Evolutionary conservation across 179 eudicot genomes (phyloP).

Genomic region (Heliamphora pulchella): DNA sequence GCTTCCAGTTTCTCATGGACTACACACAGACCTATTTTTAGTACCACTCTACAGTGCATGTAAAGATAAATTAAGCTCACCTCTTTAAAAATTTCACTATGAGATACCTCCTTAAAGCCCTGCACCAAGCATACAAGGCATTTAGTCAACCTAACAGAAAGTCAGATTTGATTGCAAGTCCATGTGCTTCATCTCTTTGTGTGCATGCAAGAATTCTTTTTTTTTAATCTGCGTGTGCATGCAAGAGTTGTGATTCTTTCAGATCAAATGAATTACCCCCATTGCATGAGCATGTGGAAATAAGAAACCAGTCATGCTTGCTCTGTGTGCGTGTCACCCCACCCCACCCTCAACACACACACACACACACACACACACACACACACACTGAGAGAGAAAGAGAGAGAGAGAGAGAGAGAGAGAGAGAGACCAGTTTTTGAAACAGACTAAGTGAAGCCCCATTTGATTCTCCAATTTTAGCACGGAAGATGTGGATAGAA

Average conservation of each 20-base stretch:
- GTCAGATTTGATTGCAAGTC: neutral
- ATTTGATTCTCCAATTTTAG: conserved; percentile 80
- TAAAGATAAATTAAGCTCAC: conserved; percentile 25
- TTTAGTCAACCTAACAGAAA: neutral
- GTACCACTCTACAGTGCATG: neutral
- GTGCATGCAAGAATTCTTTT: neutral
- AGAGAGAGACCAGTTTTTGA: conserved; percentile 48
- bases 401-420: conserved; percentile 21
- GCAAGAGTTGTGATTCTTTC: neutral
- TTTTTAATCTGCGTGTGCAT: neutral
- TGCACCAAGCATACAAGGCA: conserved; percentile 25
- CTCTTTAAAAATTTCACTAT: conserved; percentile 79
- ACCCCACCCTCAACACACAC: too few relatives aligned
- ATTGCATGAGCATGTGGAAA: neutral
- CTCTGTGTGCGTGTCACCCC: neutral
- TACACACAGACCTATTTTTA: neutral
- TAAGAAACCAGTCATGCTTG: neutral
- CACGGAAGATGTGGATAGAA: conserved; percentile 57
- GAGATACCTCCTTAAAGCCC: conserved; percentile 72
- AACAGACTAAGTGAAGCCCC: conserved; percentile 62
- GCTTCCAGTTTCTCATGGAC: neutral
- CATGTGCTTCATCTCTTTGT: neutral
- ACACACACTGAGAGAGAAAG: neutral
- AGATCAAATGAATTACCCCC: neutral
- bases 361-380: too few relatives aligned